Base-by-base conservation (phyloP, 257 asterid genomes). In the Salvia hispanica region DNA sequence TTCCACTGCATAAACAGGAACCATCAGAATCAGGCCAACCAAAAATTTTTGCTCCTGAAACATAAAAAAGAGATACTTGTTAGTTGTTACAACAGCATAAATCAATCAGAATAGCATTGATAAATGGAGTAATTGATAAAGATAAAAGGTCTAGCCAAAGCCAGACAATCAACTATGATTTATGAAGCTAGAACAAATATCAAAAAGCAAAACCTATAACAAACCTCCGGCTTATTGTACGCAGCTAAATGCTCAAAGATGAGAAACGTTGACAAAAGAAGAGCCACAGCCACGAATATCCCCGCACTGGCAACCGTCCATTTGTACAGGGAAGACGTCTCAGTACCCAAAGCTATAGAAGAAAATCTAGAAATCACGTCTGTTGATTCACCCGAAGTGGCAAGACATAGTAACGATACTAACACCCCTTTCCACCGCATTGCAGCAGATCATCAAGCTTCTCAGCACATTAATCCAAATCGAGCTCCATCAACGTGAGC, bases 1-100 rank as follows among this genome's bases (percentile, higher is more conserved):
- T 81, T 90, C 95, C 63, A 91, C 81, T 63, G 96, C 99, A 88
- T 93, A 93, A 79, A 93, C 99, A 74, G 99, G 99, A 77, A 93
- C 97, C 96, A 93, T 93, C 31, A 93, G 85, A 82, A 93, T 87
- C 64, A 93, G 88, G 57, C 92, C 99, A 67, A 93, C 66, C 88
- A 90, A 84, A 80, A 93, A 88, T 76, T 88, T 90, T 79, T 93
- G 99, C 85, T 93, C 99, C 99, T 93, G 97, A 71, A 84, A 82
- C 54, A 58, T 51, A 60, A 51, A 79, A 25, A 44, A 69, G n/a
- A n/a, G n/a, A n/a, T n/a, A n/a, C n/a, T n/a, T n/a, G n/a, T n/a
- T n/a, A n/a, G n/a, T n/a, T n/a, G n/a, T n/a, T n/a, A n/a, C n/a
- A n/a, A n/a, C n/a, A n/a, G 54, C 45, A 62, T 3, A 57, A 54